Evolutionary conservation across 352 stramenopile genomes (phyloP).

Genomic region (Globisporangium emineosum): DNA sequence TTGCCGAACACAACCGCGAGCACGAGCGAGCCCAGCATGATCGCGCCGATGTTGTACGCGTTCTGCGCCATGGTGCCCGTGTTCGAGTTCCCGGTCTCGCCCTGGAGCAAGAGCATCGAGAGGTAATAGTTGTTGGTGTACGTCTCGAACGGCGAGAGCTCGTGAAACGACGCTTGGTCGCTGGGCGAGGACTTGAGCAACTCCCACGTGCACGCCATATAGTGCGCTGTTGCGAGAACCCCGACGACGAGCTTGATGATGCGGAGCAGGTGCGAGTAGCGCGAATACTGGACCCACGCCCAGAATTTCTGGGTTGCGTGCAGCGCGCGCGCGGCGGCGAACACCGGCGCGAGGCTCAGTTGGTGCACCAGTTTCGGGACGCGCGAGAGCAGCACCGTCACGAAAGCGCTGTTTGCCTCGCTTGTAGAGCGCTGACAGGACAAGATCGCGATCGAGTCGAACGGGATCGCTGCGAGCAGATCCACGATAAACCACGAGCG

Average conservation of each 20-base stretch:
- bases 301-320: not conserved
- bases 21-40: constrained; percentile 42
- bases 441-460: not conserved
- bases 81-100: constrained; percentile 2
- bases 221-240: constrained; percentile 9
- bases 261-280: constrained; percentile 18
- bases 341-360: not conserved
- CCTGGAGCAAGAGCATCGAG: constrained; percentile 13
- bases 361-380: constrained; percentile 6
- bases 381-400: constrained; percentile 1
- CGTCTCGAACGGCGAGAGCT: not conserved
- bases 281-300: constrained; percentile 12
- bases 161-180: constrained; percentile 4
- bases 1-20: constrained; percentile 58
- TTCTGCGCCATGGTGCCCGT: constrained; percentile 26
- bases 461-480: constrained; percentile 4
- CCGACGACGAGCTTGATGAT: constrained; percentile 8
- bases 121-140: constrained; percentile 12
- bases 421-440: not conserved
- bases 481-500: constrained; percentile 6
- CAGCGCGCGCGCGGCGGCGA: not conserved
- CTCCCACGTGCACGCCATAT: constrained; percentile 16
- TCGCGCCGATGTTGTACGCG: constrained; percentile 32
- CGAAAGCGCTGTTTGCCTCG: not conserved
- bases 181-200: not conserved